Evolutionary conservation across 768 basidiomycete species (phyloP), one percentile per base, ranked within the genome.

Genomic region (Crassisporium funariophilum): DNA sequence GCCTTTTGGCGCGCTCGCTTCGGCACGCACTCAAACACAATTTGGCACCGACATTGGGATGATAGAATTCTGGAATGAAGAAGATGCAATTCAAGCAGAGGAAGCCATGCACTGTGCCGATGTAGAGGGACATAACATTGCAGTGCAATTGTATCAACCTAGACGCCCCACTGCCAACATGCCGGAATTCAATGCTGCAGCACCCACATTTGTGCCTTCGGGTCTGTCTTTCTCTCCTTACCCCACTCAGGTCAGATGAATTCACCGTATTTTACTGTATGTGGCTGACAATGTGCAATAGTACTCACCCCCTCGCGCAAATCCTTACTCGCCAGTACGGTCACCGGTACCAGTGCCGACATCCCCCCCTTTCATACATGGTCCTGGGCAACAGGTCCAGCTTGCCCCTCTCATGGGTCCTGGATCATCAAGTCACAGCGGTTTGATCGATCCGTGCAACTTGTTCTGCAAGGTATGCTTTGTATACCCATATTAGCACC

Each of bases 381-480:
- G 91, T 8, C 91, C 91, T 9, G 91, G 91, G 3, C 91, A 94
- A 62, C 91, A 92, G 63, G 89, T 93, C 24, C 90, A 94, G 63
- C 76, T 85, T 6, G 90, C 91, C 1, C 91, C 91, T 11, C 41
- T 78, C 37, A 51, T 55, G 15, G 90, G 90, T 3, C 89, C 87
- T 29, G 88, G 89, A n/a, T 84, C 88, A 25, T 80, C 56, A 44
- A 91, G 88, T 59, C 88, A 91, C 59, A 91, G 88, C 53, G 91
- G 91, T 15, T 74, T 94, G 20, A 91, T 92, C 50, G 91, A 92
- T 65, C 91, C 91, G 0, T 93, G 90, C 74, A 92, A 92, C 61
- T 67, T 93, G 37, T 93, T 93, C 66, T 90, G 87, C 77, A 91
- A 91, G 75, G 88, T 88, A 47, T 34, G 72, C 56, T 1, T 42